Evolutionary conservation across 1,284 basidiomycete genomes (phyloP).

Genomic region (Austroboletus novae-zelandiae): DNA sequence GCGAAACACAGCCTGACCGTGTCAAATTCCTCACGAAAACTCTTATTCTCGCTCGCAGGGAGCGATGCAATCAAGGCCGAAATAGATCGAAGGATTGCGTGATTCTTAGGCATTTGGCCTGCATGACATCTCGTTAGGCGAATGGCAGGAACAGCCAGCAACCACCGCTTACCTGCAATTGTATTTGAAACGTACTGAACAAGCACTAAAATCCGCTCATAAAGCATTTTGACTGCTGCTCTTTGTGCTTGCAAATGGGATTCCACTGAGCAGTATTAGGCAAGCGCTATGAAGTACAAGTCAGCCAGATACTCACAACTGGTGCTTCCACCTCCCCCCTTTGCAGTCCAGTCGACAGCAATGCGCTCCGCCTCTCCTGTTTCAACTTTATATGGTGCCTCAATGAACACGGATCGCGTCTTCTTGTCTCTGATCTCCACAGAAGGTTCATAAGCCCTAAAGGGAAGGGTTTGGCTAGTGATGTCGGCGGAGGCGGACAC

Average conservation of each 20-base stretch:
- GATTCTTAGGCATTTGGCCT: slow-evolving; percentile 72
- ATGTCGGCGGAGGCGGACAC: slow-evolving; percentile 52
- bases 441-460: slow-evolving; percentile 88
- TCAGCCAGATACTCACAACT: slow-evolving; percentile 54
- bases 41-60: slow-evolving; percentile 77
- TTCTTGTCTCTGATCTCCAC: slow-evolving; percentile 78
- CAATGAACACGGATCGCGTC: slow-evolving; percentile 78
- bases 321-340: slow-evolving; percentile 82
- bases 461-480: slow-evolving; percentile 71
- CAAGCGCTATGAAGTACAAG: background rate
- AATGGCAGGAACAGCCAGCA: background rate
- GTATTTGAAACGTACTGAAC: slow-evolving; percentile 80
- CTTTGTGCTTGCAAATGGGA: slow-evolving; percentile 88
- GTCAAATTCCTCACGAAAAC: slow-evolving; percentile 82
- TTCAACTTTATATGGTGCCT: slow-evolving; percentile 84
- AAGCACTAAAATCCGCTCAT: slow-evolving; percentile 84
- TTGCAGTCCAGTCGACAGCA: slow-evolving; percentile 93
- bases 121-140: slow-evolving; percentile 6
- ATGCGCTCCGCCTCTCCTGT: slow-evolving; percentile 98
- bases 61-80: slow-evolving; percentile 83
- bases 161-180: slow-evolving; percentile 57
- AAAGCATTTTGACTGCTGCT: slow-evolving; percentile 94
- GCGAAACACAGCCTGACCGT: slow-evolving; percentile 47
- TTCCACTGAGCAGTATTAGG: slow-evolving; percentile 58
- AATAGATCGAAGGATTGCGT: slow-evolving; percentile 80